These are phyloP conservation scores for Trypanosoma conorhini DNA, from an alignment of 208 protist species.

Conservation along the genomic window DNA sequence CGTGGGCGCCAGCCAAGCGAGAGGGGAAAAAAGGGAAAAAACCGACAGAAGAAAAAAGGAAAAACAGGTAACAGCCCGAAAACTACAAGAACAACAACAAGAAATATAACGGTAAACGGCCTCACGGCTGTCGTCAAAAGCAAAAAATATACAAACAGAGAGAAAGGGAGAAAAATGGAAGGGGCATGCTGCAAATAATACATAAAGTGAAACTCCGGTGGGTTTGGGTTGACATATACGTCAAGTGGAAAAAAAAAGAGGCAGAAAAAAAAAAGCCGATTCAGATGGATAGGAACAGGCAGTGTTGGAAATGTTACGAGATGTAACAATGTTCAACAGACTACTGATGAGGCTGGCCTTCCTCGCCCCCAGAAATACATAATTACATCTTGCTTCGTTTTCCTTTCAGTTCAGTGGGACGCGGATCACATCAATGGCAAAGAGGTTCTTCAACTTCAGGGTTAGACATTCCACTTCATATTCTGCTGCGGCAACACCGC, in stretches of 20 bases:
- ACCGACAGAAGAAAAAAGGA: slow-evolving; percentile 10
- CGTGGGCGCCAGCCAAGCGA: background rate
- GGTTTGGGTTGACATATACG: background rate
- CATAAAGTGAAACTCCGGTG: background rate
- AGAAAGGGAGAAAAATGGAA: background rate
- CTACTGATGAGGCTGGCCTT: background rate
- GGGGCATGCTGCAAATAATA: background rate
- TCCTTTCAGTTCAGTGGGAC: slow-evolving; percentile 34
- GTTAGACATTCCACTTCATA: slow-evolving; percentile 41
- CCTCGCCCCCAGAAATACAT: background rate
- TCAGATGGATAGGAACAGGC: background rate
- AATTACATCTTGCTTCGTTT: too few species aligned
- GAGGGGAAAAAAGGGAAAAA: slow-evolving; percentile 11
- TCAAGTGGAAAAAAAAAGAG: background rate
- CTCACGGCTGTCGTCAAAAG: background rate
- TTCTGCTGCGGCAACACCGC: slow-evolving; percentile 24
- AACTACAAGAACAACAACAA: background rate
- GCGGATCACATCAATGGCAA: slow-evolving; percentile 51
- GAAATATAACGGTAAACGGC: background rate
- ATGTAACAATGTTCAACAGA: background rate
- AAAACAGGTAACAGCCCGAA: background rate
- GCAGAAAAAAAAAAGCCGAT: background rate
- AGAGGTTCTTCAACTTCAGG: slow-evolving; percentile 55
- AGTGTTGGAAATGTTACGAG: background rate
- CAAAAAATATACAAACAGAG: background rate